Percentiles rank a stretch among this genome's conserved stretches.
phyloP scores from a whole-genome alignment of 2,329 filamentous ascomycete species.

The Diaporthe ilicicola region DNA sequence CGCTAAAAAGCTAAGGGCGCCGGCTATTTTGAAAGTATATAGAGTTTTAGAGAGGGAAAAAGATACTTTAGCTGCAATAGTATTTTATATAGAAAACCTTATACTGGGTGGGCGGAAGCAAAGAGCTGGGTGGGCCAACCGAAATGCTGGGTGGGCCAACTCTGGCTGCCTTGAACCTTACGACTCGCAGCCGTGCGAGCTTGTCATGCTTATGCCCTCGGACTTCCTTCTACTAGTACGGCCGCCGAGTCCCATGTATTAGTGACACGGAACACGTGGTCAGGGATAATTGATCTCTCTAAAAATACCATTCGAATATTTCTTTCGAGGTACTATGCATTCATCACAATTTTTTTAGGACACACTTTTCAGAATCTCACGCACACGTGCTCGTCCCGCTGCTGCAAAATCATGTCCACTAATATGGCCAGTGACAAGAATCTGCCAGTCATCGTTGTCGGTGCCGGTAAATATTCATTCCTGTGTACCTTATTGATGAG shows the following conservation, averaged over 20 bases:
- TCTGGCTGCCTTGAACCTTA: not conserved
- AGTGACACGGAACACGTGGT: not conserved
- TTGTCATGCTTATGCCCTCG: not conserved
- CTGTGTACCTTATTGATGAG: not conserved
- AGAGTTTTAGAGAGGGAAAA: no score
- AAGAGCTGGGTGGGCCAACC: no score
- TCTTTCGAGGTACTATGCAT: no score
- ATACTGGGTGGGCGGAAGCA: no score
- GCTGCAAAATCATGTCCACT: not conserved
- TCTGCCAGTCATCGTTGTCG: not conserved
- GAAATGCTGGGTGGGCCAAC: no score
- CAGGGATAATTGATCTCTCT: not conserved
- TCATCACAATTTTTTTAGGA: not conserved
- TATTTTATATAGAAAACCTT: no score
- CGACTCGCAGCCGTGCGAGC: not conserved
- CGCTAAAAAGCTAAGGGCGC: no score
- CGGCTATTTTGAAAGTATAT: no score
- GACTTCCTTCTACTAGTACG: conserved; percentile 8
- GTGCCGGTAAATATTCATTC: not conserved
- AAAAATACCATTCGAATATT: not conserved
- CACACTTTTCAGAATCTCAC: no score
- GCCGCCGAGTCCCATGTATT: conserved; percentile 4
- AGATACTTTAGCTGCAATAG: no score
- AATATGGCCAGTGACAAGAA: not conserved
- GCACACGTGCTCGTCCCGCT: not conserved